Base-by-base conservation (phyloP, 2,329 filamentous ascomycete genomes). In the Colletotrichum sp. region DNA sequence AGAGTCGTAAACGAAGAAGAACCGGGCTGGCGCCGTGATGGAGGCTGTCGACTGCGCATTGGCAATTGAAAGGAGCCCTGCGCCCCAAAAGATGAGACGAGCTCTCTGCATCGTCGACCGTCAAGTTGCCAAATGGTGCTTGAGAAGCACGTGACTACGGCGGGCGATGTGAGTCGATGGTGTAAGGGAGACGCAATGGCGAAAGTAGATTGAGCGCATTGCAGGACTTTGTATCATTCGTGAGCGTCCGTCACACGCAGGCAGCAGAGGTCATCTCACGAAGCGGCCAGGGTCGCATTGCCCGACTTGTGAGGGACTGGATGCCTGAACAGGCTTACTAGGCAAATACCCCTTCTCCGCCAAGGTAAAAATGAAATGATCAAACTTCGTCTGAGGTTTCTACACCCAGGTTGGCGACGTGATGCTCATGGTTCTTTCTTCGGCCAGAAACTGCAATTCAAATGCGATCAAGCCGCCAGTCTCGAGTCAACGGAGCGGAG, bases 1-100 rank as follows among this genome's bases (percentile, higher is more conserved):
- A 7, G 70, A 68, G 64, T 74, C 74, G 26, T 67, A 74, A 34
- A 74, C 59, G 57, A 74, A 73, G 64, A 76, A 74, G 8, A 15
- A 3, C 24, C 74, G 71, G 28, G 71, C 69, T 24, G 69, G 72
- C 13, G 71, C 28, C 24, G 57, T 74, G 6, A 74, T 34, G 32
- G 16, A 44, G 63, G 13, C 18, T 36, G 36, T 64, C 49, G 57
- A 30, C 57, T 76, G 57, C 57, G 57, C 63, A 44, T 49, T 52
- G 18, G 44, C n/a, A 9, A 44, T 30, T 6, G 64, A 18, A 44
- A 60, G 21, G n/a, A 74, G 44, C 9, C 44, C 69, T 24, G 63
- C 34, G 60, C 28, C 16, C 32, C 59, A 57, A 5, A 18, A 15
- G 60, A 21, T 16, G 26, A n/a, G 6, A 64, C 18, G n/a, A 72